phyloP scores from a whole-genome alignment of 139 green algal species.

The Edaphochlamys debaryana region DNA sequence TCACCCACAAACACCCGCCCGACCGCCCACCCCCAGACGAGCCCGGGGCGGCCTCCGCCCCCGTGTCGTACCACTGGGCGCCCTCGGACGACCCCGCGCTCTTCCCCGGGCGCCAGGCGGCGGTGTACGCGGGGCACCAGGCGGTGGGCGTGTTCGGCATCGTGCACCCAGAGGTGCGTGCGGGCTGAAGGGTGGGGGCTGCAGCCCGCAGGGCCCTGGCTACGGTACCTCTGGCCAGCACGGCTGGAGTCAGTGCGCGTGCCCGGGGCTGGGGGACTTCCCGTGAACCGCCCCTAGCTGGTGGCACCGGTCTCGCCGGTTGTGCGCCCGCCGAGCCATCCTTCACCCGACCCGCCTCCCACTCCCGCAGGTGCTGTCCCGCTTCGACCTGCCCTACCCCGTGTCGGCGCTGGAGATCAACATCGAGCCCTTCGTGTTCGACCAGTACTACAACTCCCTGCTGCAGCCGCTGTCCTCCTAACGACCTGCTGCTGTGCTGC shows the following conservation, averaged over 20 bases:
- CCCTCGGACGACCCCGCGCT: conserved; percentile 77
- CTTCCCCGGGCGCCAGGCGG: conserved; percentile 85
- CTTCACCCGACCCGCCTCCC: no score
- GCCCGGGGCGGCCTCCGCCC: not conserved
- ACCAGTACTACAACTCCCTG: conserved; percentile 75
- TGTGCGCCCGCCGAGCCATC: no score
- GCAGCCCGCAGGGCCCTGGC: not conserved
- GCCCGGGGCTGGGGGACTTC: no score
- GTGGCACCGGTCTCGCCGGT: no score
- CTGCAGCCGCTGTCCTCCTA: conserved; percentile 39
- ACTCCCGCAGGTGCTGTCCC: conserved; percentile 62
- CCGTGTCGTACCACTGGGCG: conserved; percentile 80
- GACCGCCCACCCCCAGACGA: conserved; percentile 3
- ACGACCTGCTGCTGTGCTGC: no score
- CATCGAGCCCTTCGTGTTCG: conserved; percentile 93
- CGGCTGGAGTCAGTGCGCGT: no score
- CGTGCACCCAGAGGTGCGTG: conserved; percentile 89
- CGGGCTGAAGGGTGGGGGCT: no score
- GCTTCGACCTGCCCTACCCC: conserved; percentile 93
- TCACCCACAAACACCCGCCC: no score
- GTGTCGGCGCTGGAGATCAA: conserved; percentile 95
- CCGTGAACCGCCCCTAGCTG: no score
- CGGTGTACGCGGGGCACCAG: conserved; percentile 51
- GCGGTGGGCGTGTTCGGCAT: conserved; percentile 87
- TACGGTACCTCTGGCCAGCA: no score